Percentiles rank a stretch among this genome's conserved stretches.
These are phyloP conservation scores for Podaxis pistillaris DNA, from an alignment of 768 basidiomycete species.

Conservation along the genomic window DNA sequence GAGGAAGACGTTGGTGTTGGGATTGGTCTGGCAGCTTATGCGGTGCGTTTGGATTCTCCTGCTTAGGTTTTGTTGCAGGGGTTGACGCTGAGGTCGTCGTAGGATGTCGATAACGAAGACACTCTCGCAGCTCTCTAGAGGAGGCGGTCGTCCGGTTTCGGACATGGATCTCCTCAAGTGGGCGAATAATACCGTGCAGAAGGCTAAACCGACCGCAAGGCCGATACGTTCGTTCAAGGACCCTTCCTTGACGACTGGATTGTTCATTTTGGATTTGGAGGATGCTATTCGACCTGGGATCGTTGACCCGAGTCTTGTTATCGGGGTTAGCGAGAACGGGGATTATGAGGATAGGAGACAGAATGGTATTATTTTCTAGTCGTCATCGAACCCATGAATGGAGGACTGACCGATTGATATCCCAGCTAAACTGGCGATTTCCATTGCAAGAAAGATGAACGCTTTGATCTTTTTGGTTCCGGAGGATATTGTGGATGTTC, in stretches of 20 bases:
- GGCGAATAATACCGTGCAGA: conserved; percentile 89
- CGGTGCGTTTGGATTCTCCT: conserved; percentile 42
- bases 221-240: conserved; percentile 94
- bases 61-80: not conserved
- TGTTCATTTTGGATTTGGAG: conserved; percentile 92
- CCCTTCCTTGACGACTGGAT: conserved; percentile 78
- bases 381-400: too few relatives aligned
- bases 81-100: not conserved
- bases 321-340: conserved; percentile 55
- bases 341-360: conserved; percentile 86
- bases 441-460: conserved; percentile 97
- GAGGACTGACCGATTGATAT: conserved; percentile 3
- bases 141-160: conserved; percentile 78
- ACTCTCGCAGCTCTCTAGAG: conserved; percentile 68
- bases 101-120: conserved; percentile 92
- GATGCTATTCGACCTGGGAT: conserved; percentile 92
- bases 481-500: conserved; percentile 94
- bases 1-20: conserved; percentile 88
- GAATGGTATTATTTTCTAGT: too few relatives aligned
- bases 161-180: conserved; percentile 95
- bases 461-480: conserved; percentile 95
- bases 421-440: conserved; percentile 93
- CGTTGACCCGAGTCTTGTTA: conserved; percentile 84
- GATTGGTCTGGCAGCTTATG: conserved; percentile 98
- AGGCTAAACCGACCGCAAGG: conserved; percentile 53